Evolutionary conservation across 2,329 filamentous ascomycete genomes (phyloP).

Genomic region (Penicillium sp.): DNA sequence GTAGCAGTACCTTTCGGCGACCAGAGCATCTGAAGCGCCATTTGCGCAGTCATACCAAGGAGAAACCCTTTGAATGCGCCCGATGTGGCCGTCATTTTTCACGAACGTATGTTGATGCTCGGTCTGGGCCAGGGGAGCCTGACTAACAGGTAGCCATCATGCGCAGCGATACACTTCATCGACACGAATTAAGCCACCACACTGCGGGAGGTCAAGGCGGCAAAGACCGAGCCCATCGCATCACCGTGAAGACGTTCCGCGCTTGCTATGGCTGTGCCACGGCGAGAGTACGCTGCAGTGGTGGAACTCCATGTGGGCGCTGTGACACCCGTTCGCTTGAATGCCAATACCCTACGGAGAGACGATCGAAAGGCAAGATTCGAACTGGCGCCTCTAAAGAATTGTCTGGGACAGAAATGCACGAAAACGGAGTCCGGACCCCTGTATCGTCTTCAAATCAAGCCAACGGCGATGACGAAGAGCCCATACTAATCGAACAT

Average conservation of each 20-base stretch:
- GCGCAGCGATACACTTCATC: conserved; percentile 39
- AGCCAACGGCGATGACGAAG: neutral
- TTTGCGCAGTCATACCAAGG: conserved; percentile 41
- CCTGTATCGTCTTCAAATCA: conserved; percentile 2
- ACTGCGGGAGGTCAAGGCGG: conserved; percentile 33
- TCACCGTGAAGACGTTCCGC: conserved; percentile 43
- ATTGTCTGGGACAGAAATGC: conserved; percentile 6
- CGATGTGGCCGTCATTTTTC: conserved; percentile 44
- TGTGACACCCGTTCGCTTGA: conserved; percentile 38
- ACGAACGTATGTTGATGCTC: conserved; percentile 34
- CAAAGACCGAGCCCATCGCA: conserved; percentile 38
- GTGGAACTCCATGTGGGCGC: conserved; percentile 37
- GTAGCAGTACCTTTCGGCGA: conserved; percentile 38
- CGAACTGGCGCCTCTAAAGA: conserved; percentile 15
- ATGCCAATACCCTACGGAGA: conserved; percentile 41
- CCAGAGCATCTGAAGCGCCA: conserved; percentile 45
- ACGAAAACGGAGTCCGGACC: conserved; percentile 8
- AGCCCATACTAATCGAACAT: neutral
- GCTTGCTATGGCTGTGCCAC: conserved; percentile 42
- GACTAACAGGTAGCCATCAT: neutral
- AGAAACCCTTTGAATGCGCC: conserved; percentile 40
- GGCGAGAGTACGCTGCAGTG: conserved; percentile 41
- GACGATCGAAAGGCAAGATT: conserved; percentile 34
- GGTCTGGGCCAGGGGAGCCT: neutral
- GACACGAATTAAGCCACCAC: conserved; percentile 41